Base-by-base conservation (phyloP, 2,329 filamentous ascomycete species). In the Fusarium subglutinans region DNA sequence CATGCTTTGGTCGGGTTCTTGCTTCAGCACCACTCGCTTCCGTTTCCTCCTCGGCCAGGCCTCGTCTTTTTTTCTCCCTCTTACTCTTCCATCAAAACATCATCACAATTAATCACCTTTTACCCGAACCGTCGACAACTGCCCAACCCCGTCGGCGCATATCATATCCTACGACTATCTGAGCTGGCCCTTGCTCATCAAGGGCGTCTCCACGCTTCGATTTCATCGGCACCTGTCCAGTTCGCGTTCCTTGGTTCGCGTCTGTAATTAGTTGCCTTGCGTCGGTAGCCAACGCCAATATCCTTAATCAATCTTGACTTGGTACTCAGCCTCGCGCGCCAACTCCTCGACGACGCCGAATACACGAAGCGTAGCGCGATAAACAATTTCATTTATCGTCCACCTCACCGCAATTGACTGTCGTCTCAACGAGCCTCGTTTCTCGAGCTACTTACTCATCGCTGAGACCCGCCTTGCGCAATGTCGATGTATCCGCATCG, bases 401-500 rank as follows among this genome's bases (percentile, higher is more conserved):
- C 48, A 60, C 41, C 47, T 55, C 28, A 30, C 51, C 57, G 45
- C 41, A 62, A 44, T 66, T 61, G 38, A 47, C 26, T 30, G 54
- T 44, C 41, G 64, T 63, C 58, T 72, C 59, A 61, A 66, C 74
- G 66, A 72, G 47, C 57, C 53, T 69, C 45, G 38, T 61, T 50
- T 50, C 18, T 47, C 63, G 57, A 65, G 65, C 60, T 64, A 61
- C 12, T 48, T 66, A 63, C 18, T 67, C 63, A 63, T 74, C 62
- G 45, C 71, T 53, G 63, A 75, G 68, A 72, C 70, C 66, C 50
- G 62, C 72, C 59, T 67, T 67, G 72, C 77, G 76, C 77, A 69
- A 91, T 91, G 89, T 90, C 90, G 63, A 97, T 98, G 94, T 98
- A 98, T 84, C 93, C 93, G 79, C 95, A 97, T 87, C 94, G 94